phyloP scores from a whole-genome alignment of 495 filamentous ascomycete species.

The Xylaria palmicola region DNA sequence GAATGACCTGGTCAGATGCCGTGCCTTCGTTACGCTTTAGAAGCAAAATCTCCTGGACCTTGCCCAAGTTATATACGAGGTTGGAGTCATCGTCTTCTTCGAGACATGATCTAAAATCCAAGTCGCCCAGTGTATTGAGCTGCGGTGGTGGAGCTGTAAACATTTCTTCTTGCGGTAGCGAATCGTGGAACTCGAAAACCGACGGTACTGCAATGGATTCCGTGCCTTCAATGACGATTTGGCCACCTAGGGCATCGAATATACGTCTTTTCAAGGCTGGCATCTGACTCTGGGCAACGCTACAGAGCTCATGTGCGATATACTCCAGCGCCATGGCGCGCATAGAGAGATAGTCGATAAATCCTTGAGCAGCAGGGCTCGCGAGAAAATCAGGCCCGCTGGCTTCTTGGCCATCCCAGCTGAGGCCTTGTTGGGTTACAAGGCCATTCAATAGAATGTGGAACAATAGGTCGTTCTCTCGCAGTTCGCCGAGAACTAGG shows the following conservation, averaged over 20 bases:
- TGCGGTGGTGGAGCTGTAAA: slow-evolving; percentile 48
- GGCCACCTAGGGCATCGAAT: slow-evolving; percentile 75
- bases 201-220: slow-evolving; percentile 63
- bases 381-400: slow-evolving; percentile 60
- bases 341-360: slow-evolving; percentile 70
- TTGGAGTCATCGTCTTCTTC: slow-evolving; percentile 49
- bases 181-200: slow-evolving; percentile 92
- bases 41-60: slow-evolving; percentile 62
- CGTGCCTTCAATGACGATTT: slow-evolving; percentile 60
- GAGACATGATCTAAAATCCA: slow-evolving; percentile 62
- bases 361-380: slow-evolving; percentile 58
- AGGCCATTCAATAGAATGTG: slow-evolving; percentile 64
- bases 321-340: slow-evolving; percentile 79
- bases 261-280: slow-evolving; percentile 76
- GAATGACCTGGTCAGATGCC: slow-evolving; percentile 48
- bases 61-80: slow-evolving; percentile 57
- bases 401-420: slow-evolving; percentile 64
- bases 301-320: slow-evolving; percentile 76
- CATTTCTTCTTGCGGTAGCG: slow-evolving; percentile 67
- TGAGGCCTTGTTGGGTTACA: slow-evolving; percentile 58
- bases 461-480: slow-evolving; percentile 70
- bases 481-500: slow-evolving; percentile 73
- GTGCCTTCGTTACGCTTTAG: slow-evolving; percentile 56
- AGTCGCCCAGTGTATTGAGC: slow-evolving; percentile 54
- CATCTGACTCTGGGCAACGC: slow-evolving; percentile 64